Base-by-base conservation (phyloP, 2,329 filamentous ascomycete genomes). In the Stemphylium vesicarium region DNA sequence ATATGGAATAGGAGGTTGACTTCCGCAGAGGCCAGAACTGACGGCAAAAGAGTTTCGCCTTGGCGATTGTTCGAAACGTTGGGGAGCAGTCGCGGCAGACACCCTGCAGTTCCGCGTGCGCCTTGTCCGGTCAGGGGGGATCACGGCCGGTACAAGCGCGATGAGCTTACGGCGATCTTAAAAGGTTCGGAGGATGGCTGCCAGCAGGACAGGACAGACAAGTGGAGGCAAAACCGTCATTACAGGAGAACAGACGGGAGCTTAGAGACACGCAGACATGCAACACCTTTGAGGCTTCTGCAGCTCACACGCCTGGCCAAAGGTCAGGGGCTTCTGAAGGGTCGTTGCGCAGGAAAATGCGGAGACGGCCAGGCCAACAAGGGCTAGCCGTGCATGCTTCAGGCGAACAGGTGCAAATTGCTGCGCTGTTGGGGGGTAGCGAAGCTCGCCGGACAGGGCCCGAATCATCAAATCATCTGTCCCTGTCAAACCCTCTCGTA, bases 261-360 rank as follows among this genome's bases (percentile, higher is more conserved):
- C 64, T 60, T 42, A 69, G 63, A 69, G 62, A 63, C 65, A 66
- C 61, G 70, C 68, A 70, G 65, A 68, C 63, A 50, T 63, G 56
- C 68, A 72, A 74, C 71, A 70, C 71, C 71, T 75, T 75, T 75
- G 73, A 75, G 71, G 73, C 70, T 74, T 75, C 69, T 72, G 71
- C 71, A 71, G 60, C 67, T 70, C 65, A 64, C 68, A 71, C 68
- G 67, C 69, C 65, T 66, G 59, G 65, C 68, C 70, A 72, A 73
- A 70, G 71, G 67, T 74, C 70, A 75, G 72, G 73, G 73, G 73
- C 69, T 73, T 51, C 62, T 69, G 53, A 66, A 69, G 69, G 71
- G 71, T 69, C 71, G 69, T 72, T 71, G 70, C 68, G 71, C 69
- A 71, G 70, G 57, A 61, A 67, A 75, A 75, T 75, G 73, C 73